Evolutionary conservation across 192 early-diverging fungal species (phyloP).

Genomic region (Podila horticola): DNA sequence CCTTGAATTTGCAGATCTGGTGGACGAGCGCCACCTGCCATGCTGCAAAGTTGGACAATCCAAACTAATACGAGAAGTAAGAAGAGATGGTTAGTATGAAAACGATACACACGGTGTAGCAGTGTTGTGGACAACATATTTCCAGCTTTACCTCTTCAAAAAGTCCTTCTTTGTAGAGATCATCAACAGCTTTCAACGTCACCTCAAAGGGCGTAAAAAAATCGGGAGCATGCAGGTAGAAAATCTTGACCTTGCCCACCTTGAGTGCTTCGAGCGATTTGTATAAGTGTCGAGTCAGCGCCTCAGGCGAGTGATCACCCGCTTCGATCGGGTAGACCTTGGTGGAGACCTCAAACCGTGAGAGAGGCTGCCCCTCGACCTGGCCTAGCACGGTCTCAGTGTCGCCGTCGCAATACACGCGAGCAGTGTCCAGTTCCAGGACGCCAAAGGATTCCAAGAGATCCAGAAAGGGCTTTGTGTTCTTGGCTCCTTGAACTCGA

Average conservation of each 20-base stretch:
- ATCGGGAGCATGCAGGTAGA: conserved; percentile 73
- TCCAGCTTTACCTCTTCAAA: conserved; percentile 49
- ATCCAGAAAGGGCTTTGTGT: conserved; percentile 12
- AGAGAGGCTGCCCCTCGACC: conserved; percentile 3
- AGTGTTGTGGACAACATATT: not conserved
- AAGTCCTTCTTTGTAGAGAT: conserved; percentile 61
- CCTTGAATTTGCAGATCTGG: conserved; percentile 20
- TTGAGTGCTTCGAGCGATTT: conserved; percentile 58
- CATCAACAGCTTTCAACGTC: conserved; percentile 63
- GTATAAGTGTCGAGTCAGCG: conserved; percentile 28
- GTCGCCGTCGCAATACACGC: conserved; percentile 25
- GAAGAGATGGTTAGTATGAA: not conserved
- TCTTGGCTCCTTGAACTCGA: conserved; percentile 20
- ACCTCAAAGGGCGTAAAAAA: conserved; percentile 59
- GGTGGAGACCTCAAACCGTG: conserved; percentile 56
- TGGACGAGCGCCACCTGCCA: conserved; percentile 18
- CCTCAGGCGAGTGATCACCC: conserved; percentile 57
- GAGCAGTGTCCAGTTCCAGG: conserved; percentile 20
- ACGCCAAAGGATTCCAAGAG: conserved; percentile 10
- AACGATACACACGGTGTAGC: conserved; percentile 19
- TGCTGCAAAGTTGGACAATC: conserved; percentile 22
- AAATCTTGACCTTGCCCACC: conserved; percentile 60
- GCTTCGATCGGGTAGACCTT: conserved; percentile 61
- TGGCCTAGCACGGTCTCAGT: conserved; percentile 19
- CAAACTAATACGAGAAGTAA: conserved; percentile 12